These are phyloP conservation scores for Microsporum canis DNA, from an alignment of 2,329 filamentous ascomycete species.

Conservation along the genomic window DNA sequence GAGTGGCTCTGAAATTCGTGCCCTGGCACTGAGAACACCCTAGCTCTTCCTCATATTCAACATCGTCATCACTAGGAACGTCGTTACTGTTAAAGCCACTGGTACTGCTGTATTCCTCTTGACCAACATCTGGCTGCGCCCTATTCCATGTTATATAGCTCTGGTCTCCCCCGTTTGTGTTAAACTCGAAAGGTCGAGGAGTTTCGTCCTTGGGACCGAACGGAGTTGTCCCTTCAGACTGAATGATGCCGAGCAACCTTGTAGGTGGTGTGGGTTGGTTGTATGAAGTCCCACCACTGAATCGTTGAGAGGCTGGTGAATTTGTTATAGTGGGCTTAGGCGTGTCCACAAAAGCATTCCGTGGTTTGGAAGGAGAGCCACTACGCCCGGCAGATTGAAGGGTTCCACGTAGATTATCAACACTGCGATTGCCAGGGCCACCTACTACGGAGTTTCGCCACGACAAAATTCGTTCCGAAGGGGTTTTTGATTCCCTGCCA, in stretches of 20 bases:
- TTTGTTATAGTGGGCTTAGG: not conserved
- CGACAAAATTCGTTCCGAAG: constrained; percentile 67
- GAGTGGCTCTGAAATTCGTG: constrained; percentile 52
- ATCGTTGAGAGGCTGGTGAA: not conserved
- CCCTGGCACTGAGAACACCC: constrained; percentile 50
- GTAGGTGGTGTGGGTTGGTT: not conserved
- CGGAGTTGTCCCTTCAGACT: not conserved
- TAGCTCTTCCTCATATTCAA: constrained; percentile 42
- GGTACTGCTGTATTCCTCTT: constrained; percentile 13
- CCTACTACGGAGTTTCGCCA: constrained; percentile 66
- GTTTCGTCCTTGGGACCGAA: not conserved
- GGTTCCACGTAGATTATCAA: constrained; percentile 31
- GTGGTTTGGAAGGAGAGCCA: constrained; percentile 39
- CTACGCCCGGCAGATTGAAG: constrained; percentile 30
- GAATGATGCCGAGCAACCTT: not conserved
- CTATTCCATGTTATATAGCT: constrained; percentile 46
- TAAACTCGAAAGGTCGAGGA: constrained; percentile 37
- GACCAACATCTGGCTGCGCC: constrained; percentile 19
- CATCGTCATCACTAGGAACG: constrained; percentile 20
- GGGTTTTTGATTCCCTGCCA: constrained; percentile 37
- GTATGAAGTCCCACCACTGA: not conserved
- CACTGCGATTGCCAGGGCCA: constrained; percentile 37
- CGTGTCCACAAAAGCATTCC: not conserved
- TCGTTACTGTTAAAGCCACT: constrained; percentile 7
- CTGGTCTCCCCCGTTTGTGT: constrained; percentile 33